Evolutionary conservation across 139 green algal species (phyloP).

Genomic region (Haematococcus sp.): DNA sequence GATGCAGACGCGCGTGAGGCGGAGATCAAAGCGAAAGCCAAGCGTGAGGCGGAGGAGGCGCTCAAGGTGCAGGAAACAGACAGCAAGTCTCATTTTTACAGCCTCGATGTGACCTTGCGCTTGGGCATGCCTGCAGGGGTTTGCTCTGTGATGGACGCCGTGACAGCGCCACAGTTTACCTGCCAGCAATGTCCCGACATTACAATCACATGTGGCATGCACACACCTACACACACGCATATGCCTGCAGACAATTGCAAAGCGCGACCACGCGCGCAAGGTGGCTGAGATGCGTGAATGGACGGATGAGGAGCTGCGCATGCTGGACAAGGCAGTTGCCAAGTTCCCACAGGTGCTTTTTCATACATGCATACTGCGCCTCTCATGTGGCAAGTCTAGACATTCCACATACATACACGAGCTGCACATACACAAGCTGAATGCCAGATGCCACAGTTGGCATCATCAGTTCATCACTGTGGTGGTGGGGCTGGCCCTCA

Average conservation of each 20-base stretch:
- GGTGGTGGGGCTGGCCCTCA: too few species aligned
- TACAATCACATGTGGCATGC: too few species aligned
- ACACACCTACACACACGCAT: too few species aligned
- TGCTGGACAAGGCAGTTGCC: conserved; percentile 89
- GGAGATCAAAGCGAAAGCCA: conserved; percentile 23
- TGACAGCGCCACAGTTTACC: too few species aligned
- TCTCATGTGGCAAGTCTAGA: too few species aligned
- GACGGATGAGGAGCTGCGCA: conserved; percentile 82
- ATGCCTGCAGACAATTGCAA: too few species aligned
- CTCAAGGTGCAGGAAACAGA: too few species aligned
- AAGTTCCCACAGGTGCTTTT: conserved; percentile 80
- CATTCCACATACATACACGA: neutral
- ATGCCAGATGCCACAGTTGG: neutral
- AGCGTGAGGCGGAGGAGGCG: conserved; percentile 17
- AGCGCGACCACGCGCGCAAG: conserved; percentile 12
- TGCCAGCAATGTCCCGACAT: too few species aligned
- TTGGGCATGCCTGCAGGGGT: too few species aligned
- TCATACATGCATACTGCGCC: neutral
- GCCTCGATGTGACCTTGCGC: too few species aligned
- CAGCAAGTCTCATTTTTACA: too few species aligned
- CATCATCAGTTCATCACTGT: neutral
- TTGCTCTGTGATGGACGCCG: too few species aligned
- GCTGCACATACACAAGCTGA: neutral
- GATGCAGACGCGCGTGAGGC: conserved; percentile 10
- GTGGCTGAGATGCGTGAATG: conserved; percentile 59